phyloP scores from a whole-genome alignment of 768 basidiomycete species.

The Kwoniella dejecticola region DNA sequence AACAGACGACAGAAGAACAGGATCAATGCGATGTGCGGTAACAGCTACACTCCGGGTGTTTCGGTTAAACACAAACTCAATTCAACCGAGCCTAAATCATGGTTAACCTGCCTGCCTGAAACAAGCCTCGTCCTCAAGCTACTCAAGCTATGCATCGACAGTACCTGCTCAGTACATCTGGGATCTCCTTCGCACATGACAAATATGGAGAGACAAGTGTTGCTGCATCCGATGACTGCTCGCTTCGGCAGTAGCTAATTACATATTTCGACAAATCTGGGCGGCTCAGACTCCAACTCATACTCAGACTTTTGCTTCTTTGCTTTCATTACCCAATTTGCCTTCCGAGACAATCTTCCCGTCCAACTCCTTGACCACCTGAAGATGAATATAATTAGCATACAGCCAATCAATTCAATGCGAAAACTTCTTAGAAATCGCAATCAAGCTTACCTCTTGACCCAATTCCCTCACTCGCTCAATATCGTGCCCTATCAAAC shows the following conservation, averaged over 20 bases:
- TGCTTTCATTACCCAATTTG: slow-evolving; percentile 47
- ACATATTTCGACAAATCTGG: no score
- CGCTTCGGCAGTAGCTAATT: no score
- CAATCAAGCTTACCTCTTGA: slow-evolving; percentile 52
- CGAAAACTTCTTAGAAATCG: neutral
- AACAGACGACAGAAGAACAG: no score
- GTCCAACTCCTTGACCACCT: slow-evolving; percentile 56
- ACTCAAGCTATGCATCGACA: no score
- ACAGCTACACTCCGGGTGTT: no score
- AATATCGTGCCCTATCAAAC: slow-evolving; percentile 62
- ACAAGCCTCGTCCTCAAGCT: no score
- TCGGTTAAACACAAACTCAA: neutral
- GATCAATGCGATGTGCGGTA: no score
- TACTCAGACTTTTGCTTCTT: slow-evolving; percentile 29
- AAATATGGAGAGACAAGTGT: no score
- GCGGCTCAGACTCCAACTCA: no score
- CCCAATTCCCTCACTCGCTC: slow-evolving; percentile 54
- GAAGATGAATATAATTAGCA: neutral
- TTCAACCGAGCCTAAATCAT: slow-evolving; percentile 5
- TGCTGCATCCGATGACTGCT: no score
- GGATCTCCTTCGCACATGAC: no score
- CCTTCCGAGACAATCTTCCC: slow-evolving; percentile 56
- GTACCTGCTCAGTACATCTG: no score
- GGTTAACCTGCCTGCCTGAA: neutral
- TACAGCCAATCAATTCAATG: neutral